Evolutionary conservation across 352 stramenopile genomes (phyloP).

Genomic region (Plasmopara muralis): DNA sequence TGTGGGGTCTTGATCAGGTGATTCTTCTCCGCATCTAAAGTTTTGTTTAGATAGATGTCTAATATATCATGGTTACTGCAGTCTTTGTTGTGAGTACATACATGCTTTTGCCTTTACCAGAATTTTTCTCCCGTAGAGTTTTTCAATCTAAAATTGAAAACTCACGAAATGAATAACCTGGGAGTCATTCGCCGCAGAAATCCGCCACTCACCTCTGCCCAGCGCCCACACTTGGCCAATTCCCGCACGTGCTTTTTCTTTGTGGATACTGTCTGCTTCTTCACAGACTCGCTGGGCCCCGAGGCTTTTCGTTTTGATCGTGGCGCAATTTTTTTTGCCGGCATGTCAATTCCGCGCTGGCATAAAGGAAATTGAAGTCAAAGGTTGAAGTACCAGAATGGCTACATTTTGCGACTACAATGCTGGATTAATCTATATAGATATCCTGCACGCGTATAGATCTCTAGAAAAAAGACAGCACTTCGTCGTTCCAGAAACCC

Average conservation of each 20-base stretch:
- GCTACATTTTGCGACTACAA: conserved; percentile 15
- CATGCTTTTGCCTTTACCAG: conserved; percentile 56
- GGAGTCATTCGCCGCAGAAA: neutral
- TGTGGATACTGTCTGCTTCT: conserved; percentile 29
- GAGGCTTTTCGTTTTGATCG: conserved; percentile 12
- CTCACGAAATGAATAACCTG: too few species aligned
- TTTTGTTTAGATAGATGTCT: neutral
- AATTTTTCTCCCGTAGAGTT: conserved; percentile 65
- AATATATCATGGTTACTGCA: neutral
- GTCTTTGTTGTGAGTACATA: conserved; percentile 15
- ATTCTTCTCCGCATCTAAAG: conserved; percentile 41
- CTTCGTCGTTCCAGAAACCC: conserved; percentile 66
- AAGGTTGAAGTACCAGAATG: conserved; percentile 10
- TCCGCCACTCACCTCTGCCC: conserved; percentile 36
- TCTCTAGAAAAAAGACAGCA: conserved; percentile 19
- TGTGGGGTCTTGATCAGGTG: conserved; percentile 46
- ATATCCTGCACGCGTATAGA: conserved; percentile 1
- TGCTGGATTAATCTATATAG: neutral
- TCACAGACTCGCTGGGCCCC: conserved; percentile 5
- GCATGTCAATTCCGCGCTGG: conserved; percentile 27
- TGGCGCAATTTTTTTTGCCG: conserved; percentile 9
- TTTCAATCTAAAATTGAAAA: conserved; percentile 37
- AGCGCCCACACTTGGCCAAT: conserved; percentile 40
- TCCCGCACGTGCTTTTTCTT: conserved; percentile 80
- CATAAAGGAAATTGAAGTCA: conserved; percentile 1